Evolutionary conservation across 2,329 filamentous ascomycete species (phyloP).

Genomic region (Epichloe aotearoae): DNA sequence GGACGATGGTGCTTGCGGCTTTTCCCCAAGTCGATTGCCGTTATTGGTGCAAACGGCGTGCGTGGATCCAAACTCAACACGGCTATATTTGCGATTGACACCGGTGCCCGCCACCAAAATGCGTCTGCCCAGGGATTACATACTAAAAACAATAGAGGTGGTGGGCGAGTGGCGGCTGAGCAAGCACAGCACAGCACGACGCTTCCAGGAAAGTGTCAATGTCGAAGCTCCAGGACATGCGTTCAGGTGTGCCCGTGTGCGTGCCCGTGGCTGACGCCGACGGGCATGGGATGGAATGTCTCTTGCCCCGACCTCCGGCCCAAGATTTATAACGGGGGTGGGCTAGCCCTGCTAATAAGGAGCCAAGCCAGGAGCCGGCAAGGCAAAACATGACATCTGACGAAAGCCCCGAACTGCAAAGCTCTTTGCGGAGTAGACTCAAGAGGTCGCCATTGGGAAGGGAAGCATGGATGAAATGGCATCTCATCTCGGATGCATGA

Average conservation of each 20-base stretch:
- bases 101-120: no score
- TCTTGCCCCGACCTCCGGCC: no score
- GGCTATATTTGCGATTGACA: background rate
- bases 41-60: background rate
- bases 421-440: no score
- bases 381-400: background rate
- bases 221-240: background rate
- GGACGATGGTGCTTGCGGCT: background rate
- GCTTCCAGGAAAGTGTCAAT: background rate
- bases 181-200: background rate
- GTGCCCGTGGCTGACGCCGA: no score
- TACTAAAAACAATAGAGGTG: no score
- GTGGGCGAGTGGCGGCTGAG: background rate
- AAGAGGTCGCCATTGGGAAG: no score
- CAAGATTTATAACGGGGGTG: background rate
- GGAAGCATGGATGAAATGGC: no score
- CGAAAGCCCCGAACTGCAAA: background rate
- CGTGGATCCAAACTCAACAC: background rate
- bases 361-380: background rate
- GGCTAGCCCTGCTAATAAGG: background rate
- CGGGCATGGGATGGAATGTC: no score
- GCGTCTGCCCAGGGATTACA: no score
- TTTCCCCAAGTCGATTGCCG: background rate
- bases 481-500: no score
- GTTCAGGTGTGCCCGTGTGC: background rate